Evolutionary conservation across 75 land plant species (phyloP), one percentile per base, ranked within the genome.

Genomic region (Chamaecyparis obtusa): DNA sequence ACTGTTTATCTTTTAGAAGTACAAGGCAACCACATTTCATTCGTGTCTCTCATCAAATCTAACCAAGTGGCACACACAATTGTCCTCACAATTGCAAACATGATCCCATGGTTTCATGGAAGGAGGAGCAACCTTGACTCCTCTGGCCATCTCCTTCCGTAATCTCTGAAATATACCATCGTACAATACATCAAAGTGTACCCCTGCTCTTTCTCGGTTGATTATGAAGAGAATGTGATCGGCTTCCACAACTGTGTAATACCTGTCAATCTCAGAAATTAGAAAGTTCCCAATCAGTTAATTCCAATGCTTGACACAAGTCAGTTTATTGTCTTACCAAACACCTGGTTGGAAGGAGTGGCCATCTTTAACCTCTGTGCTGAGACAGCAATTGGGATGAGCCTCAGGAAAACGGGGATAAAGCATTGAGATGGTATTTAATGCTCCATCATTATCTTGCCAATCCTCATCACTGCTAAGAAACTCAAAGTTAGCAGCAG

Each of bases 401-500:
- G 93, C 92, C 75, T 86, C 79, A n/a, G 99, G 99, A 77, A 94
- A n/a, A 49, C 94, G 89, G 54, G 99, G 99, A 85, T 96, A 96
- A 37, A 94, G 94, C 95, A 93, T 94, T 48, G 99, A 98, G 80
- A 95, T 90, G 30, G 99, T 98, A 92, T 98, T 98, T 17, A 98
- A 88, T 27, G 99, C 99, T 85, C 99, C 99, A 86, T 98, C 99
- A 89, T 98, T 98, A 88, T 98, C 99, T 86, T 89, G 91, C 99
- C 99, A 98, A 88, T 98, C 99, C 83, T 94, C 99, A 90, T 98
- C 99, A 87, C 99, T 98, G 95, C 51, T 86, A 56, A 67, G 54
- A 54, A 83, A 75, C 60, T 30, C 27, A 71, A 46, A 19, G 51
- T 60, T 75, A 67, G 72, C n/a, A 71, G 35, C 43, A 27, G 35